These are phyloP conservation scores for Pyrus communis DNA, from an alignment of 306 rosid species.

Conservation along the genomic window DNA sequence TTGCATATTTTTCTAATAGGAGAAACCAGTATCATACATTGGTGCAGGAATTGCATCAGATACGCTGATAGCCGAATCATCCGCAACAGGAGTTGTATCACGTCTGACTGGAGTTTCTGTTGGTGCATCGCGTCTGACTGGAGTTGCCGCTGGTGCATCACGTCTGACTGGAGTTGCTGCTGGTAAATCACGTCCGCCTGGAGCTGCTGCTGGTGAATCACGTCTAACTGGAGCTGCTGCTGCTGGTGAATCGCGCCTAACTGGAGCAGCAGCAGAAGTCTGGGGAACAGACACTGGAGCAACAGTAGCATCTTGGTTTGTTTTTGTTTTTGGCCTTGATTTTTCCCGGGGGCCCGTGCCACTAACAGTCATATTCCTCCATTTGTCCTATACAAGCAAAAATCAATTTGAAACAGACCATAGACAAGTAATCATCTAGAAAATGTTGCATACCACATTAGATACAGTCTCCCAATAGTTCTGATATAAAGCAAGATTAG, in stretches of 20 bases:
- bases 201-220: neutral
- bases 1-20: neutral
- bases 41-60: conserved; percentile 18
- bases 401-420: neutral
- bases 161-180: neutral
- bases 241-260: neutral
- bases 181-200: neutral
- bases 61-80: conserved; percentile 22
- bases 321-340: conserved; percentile 21
- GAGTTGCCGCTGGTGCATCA: conserved; percentile 2
- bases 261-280: conserved; percentile 12
- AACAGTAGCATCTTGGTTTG: conserved; percentile 13
- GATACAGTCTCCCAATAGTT: neutral
- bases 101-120: neutral
- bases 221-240: neutral
- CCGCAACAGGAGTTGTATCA: conserved; percentile 4
- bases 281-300: conserved; percentile 1
- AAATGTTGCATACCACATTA: neutral
- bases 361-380: conserved; percentile 40
- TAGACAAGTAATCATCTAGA: neutral
- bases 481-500: neutral
- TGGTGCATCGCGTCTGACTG: neutral
- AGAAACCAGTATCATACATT: conserved; percentile 10
- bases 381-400: conserved; percentile 27
- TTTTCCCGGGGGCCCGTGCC: conserved; percentile 28